phyloP scores from a whole-genome alignment of 148 eudicot species.

The Drosera capensis region DNA sequence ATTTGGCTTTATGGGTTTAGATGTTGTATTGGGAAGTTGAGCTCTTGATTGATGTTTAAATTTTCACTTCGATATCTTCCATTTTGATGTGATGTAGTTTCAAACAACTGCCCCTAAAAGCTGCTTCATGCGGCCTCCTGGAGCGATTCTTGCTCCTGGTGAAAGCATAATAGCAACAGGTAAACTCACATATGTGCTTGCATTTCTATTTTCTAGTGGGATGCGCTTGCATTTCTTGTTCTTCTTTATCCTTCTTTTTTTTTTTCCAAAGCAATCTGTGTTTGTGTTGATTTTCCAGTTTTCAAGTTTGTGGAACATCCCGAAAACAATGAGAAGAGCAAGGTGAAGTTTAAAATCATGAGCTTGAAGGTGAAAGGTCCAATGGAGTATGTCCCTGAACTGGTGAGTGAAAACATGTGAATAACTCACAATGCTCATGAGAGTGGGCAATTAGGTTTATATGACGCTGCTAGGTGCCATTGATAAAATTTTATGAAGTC shows the following conservation, averaged over 20 bases:
- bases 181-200: slow-evolving; percentile 11
- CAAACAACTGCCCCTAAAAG: slow-evolving; percentile 95
- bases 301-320: slow-evolving; percentile 88
- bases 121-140: slow-evolving; percentile 96
- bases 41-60: neutral
- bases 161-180: slow-evolving; percentile 81
- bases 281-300: slow-evolving; percentile 19
- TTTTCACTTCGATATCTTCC: neutral
- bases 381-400: slow-evolving; percentile 71
- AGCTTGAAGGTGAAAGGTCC: slow-evolving; percentile 72
- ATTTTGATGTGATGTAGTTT: slow-evolving; percentile 37
- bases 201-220: neutral
- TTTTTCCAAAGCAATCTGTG: neutral
- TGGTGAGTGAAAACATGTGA: slow-evolving; percentile 28
- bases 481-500: too few relatives aligned
- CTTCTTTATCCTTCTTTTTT: neutral
- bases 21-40: neutral
- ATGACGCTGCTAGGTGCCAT: too few relatives aligned
- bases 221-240: neutral
- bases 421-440: too few relatives aligned
- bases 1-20: neutral
- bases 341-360: slow-evolving; percentile 78
- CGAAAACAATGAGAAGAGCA: slow-evolving; percentile 73
- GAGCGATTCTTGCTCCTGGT: slow-evolving; percentile 80
- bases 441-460: too few relatives aligned